Evolutionary conservation across 1,139 yeast genomes (phyloP).

Genomic region (Zhuliangozyma parablackwelliae): DNA sequence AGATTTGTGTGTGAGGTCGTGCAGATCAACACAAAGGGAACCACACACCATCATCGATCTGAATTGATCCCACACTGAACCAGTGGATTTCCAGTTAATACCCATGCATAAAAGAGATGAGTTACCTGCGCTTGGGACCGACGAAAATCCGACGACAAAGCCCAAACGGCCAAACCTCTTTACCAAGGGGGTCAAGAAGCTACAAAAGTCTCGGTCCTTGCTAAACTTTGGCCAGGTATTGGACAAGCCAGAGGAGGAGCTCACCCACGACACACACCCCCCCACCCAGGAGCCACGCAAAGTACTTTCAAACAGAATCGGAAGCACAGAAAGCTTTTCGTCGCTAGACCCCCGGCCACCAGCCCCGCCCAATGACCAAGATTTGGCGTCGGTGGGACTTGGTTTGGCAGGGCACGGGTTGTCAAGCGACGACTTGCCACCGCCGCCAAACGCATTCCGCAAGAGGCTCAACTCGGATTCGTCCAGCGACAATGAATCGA

Average conservation of each 20-base stretch:
- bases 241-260: neutral
- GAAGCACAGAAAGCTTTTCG: constrained; percentile 18
- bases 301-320: constrained; percentile 1
- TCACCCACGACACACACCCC: too few species aligned
- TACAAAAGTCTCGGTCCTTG: constrained; percentile 18
- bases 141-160: neutral
- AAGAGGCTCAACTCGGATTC: constrained; percentile 1
- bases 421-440: constrained; percentile 22
- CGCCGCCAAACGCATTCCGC: constrained; percentile 15
- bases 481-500: constrained; percentile 1
- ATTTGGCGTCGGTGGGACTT: constrained; percentile 13
- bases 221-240: constrained; percentile 14
- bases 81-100: too few species aligned
- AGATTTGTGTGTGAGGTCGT: too few species aligned
- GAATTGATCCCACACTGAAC: too few species aligned
- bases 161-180: constrained; percentile 12
- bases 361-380: constrained; percentile 6
- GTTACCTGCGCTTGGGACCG: too few species aligned
- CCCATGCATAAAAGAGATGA: too few species aligned
- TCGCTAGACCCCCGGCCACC: constrained; percentile 27
- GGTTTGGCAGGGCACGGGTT: constrained; percentile 23
- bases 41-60: too few species aligned
- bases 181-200: constrained; percentile 18
- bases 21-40: too few species aligned
- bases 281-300: too few species aligned